These are phyloP conservation scores for Linum usitatissimum DNA, from an alignment of 345 rosid species.

Conservation along the genomic window DNA sequence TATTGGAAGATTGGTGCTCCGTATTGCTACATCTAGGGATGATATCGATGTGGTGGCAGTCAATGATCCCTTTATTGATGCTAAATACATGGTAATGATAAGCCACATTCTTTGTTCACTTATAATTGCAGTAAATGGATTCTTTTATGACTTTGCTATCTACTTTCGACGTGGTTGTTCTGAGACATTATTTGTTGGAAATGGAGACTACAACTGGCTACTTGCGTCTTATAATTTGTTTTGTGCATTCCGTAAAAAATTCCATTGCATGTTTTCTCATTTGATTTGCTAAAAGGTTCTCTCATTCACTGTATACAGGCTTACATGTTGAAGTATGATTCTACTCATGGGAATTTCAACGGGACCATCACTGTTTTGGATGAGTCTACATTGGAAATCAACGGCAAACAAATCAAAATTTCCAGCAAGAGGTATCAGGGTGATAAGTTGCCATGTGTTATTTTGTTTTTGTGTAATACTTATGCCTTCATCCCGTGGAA, in stretches of 20 bases:
- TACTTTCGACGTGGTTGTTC: no score
- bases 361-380: slow-evolving; percentile 71
- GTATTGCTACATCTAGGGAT: slow-evolving; percentile 82
- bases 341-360: slow-evolving; percentile 80
- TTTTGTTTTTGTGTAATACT: not conserved
- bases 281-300: slow-evolving; percentile 5
- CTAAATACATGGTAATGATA: slow-evolving; percentile 76
- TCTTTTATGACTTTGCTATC: no score
- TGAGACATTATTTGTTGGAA: not conserved
- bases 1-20: slow-evolving; percentile 88
- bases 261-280: not conserved
- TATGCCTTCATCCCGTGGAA: not conserved
- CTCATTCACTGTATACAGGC: slow-evolving; percentile 40
- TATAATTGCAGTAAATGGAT: no score
- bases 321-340: slow-evolving; percentile 94
- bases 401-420: slow-evolving; percentile 70
- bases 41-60: slow-evolving; percentile 84
- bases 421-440: slow-evolving; percentile 55
- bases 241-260: not conserved
- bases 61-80: slow-evolving; percentile 93
- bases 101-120: not conserved
- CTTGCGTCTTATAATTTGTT: not conserved
- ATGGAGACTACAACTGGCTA: not conserved
- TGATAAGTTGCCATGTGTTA: no score
- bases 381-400: slow-evolving; percentile 76